Conservation (phyloP, 2,329 filamentous ascomycete genomes). For the Botrytis paeoniae region DNA sequence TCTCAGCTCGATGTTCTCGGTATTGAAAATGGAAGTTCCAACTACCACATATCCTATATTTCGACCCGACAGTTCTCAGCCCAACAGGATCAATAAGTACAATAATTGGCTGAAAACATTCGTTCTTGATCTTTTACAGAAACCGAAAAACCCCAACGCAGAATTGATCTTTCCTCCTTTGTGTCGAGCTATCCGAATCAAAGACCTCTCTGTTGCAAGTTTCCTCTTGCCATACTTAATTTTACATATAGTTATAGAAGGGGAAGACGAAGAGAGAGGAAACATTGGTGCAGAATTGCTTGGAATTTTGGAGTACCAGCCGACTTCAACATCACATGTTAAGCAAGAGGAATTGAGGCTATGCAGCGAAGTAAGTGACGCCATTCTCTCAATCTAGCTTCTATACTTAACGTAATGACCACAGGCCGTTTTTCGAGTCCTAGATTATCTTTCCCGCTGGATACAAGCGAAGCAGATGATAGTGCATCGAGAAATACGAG, state of each 20-base stretch:
- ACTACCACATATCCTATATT: slow-evolving; percentile 73
- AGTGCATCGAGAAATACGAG: not conserved
- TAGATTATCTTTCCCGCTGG: slow-evolving; percentile 93
- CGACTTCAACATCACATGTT: slow-evolving; percentile 51
- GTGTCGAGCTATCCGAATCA: slow-evolving; percentile 76
- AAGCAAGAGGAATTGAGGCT: slow-evolving; percentile 74
- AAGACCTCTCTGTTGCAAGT: slow-evolving; percentile 80
- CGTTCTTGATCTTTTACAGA: slow-evolving; percentile 77
- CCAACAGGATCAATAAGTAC: slow-evolving; percentile 70
- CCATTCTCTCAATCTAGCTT: not conserved
- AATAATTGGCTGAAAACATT: slow-evolving; percentile 78
- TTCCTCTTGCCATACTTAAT: slow-evolving; percentile 88
- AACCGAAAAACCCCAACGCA: slow-evolving; percentile 70
- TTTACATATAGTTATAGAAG: slow-evolving; percentile 76
- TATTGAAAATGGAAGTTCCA: slow-evolving; percentile 56
- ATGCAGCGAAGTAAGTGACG: slow-evolving; percentile 72
- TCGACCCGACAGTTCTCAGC: slow-evolving; percentile 45
- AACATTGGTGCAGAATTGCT: slow-evolving; percentile 72
- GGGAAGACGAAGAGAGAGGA: slow-evolving; percentile 58
- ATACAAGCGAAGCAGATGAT: slow-evolving; percentile 61
- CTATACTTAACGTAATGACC: slow-evolving; percentile 34
- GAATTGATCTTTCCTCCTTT: slow-evolving; percentile 77
- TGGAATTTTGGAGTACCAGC: slow-evolving; percentile 62
- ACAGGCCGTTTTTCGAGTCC: slow-evolving; percentile 80
- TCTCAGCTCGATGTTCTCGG: slow-evolving; percentile 74